These are phyloP conservation scores for Pseudofabraea citricarpa DNA, from an alignment of 2,329 filamentous ascomycete genomes.

Conservation along the genomic window DNA sequence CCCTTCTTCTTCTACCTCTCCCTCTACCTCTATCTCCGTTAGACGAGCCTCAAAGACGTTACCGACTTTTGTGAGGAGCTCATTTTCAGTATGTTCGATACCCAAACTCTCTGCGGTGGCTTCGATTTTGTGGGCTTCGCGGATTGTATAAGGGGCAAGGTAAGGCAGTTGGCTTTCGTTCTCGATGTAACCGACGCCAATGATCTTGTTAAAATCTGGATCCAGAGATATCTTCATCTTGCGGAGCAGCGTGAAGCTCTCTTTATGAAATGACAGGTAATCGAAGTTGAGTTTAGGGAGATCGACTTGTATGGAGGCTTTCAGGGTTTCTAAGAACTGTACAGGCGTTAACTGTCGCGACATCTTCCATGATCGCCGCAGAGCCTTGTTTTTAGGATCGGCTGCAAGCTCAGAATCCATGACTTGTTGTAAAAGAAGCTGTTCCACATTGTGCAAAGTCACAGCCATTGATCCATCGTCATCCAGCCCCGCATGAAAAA, in stretches of 20 bases:
- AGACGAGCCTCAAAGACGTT: too few species aligned
- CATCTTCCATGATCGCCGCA: slow-evolving; percentile 2
- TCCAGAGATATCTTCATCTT: neutral
- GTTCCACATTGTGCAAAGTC: slow-evolving; percentile 7
- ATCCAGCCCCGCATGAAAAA: neutral
- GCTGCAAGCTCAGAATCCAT: neutral
- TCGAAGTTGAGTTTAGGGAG: slow-evolving; percentile 5
- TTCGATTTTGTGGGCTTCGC: neutral
- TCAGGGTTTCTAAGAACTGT: slow-evolving; percentile 6
- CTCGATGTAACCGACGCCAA: slow-evolving; percentile 4
- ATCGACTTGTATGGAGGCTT: slow-evolving; percentile 1
- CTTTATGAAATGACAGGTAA: slow-evolving; percentile 9
- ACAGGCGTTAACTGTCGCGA: neutral
- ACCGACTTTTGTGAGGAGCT: too few species aligned
- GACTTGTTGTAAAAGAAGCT: slow-evolving; percentile 8
- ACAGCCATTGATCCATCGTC: neutral
- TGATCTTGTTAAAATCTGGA: slow-evolving; percentile 1
- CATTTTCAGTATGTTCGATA: too few species aligned
- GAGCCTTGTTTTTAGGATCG: neutral
- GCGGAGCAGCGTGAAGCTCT: slow-evolving; percentile 5
- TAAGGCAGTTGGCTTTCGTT: slow-evolving; percentile 5
- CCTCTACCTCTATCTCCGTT: too few species aligned
- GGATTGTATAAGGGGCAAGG: neutral
- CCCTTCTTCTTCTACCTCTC: too few species aligned
- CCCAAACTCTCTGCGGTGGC: neutral